These are phyloP conservation scores for Blastocystis sp. DNA, from an alignment of 352 stramenopile species.

Conservation along the genomic window DNA sequence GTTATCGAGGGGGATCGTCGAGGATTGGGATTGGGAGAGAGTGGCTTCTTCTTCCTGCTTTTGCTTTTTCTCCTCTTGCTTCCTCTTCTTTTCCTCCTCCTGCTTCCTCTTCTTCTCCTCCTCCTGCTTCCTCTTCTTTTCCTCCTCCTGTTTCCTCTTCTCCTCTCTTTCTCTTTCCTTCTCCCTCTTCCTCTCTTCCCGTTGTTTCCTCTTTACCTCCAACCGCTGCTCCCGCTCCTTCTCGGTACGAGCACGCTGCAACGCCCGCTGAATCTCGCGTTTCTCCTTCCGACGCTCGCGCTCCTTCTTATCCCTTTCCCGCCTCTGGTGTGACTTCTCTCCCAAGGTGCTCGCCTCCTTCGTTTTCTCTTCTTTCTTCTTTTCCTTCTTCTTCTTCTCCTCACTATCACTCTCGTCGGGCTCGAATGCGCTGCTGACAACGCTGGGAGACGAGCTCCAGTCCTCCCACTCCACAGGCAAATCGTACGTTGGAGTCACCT, in stretches of 20 bases:
- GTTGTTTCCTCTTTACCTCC: neutral
- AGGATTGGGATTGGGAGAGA: too few relatives aligned
- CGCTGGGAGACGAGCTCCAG: too few relatives aligned
- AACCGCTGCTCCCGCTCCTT: neutral
- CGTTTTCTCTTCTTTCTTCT: neutral
- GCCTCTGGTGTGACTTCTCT: neutral
- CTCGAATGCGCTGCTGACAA: too few relatives aligned
- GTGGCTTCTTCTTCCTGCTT: neutral
- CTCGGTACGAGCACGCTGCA: too few relatives aligned
- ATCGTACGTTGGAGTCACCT: too few relatives aligned
- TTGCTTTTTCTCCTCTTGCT: neutral
- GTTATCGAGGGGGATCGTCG: too few relatives aligned
- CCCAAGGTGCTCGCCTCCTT: neutral
- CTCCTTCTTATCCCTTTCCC: neutral
- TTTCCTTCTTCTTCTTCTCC: neutral
- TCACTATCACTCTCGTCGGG: neutral
- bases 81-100: neutral
- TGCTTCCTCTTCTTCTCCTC: neutral
- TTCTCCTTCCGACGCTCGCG: neutral
- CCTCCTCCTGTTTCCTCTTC: neutral
- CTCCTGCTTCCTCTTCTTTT: neutral
- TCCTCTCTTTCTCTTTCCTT: neutral
- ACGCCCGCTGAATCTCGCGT: too few relatives aligned
- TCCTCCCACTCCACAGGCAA: too few relatives aligned
- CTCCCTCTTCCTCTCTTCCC: neutral